phyloP scores from a whole-genome alignment of 441 rosid genomes.

The Gossypium lobatum region DNA sequence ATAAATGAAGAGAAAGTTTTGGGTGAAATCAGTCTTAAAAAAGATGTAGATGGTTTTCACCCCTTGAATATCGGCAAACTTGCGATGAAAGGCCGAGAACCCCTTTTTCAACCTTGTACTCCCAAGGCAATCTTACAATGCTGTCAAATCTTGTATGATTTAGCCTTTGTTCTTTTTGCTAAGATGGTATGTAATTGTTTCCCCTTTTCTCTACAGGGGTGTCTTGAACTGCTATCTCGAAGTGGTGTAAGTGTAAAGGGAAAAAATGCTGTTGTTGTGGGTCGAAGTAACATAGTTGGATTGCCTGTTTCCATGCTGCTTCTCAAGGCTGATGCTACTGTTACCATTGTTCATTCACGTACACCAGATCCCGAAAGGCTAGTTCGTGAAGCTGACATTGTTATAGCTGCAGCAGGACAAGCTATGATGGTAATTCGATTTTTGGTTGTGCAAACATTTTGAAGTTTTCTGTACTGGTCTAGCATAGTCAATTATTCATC shows the following conservation, averaged over 20 bases:
- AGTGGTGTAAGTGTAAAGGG: slow-evolving; percentile 70
- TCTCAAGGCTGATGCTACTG: slow-evolving; percentile 93
- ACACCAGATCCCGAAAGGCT: slow-evolving; percentile 52
- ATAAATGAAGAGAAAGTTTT: slow-evolving; percentile 83
- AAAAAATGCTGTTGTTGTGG: slow-evolving; percentile 80
- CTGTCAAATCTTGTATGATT: slow-evolving; percentile 5
- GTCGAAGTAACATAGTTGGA: slow-evolving; percentile 91
- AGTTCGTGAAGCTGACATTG: slow-evolving; percentile 75
- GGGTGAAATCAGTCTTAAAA: slow-evolving; percentile 64
- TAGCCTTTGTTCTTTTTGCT: slow-evolving; percentile 2
- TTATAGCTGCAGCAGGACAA: slow-evolving; percentile 91
- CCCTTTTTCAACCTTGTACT: slow-evolving; percentile 86
- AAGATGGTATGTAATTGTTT: not conserved
- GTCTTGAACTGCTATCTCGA: slow-evolving; percentile 74
- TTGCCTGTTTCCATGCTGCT: slow-evolving; percentile 80
- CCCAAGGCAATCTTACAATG: slow-evolving; percentile 57
- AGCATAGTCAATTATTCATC: not conserved
- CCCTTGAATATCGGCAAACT: slow-evolving; percentile 91
- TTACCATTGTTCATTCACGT: slow-evolving; percentile 65
- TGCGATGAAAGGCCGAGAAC: slow-evolving; percentile 97
- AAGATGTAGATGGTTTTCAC: slow-evolving; percentile 96
- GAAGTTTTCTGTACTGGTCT: not conserved
- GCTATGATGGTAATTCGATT: slow-evolving; percentile 59
- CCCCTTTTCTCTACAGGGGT: slow-evolving; percentile 43
- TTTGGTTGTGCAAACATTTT: not conserved